Percentiles rank a stretch among this genome's conserved stretches.
Evolutionary conservation across 495 filamentous ascomycete genomes (phyloP).

Genomic region (Lasiosphaeris hirsuta): DNA sequence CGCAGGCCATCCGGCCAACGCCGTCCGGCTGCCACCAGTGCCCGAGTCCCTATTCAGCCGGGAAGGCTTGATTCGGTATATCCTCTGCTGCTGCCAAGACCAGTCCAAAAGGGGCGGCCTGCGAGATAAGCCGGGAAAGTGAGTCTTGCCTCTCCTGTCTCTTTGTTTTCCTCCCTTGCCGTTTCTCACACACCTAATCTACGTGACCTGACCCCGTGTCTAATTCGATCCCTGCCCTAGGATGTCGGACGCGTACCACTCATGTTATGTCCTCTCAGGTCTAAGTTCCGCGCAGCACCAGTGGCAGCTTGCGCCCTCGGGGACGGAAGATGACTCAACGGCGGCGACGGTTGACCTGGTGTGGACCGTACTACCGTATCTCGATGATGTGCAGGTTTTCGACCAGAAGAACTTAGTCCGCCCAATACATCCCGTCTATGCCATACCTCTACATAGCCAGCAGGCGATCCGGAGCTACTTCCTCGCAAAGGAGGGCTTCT

Average conservation of each 20-base stretch:
- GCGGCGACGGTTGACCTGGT: conserved; percentile 27
- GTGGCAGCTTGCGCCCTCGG: conserved; percentile 57
- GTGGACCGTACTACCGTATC: conserved; percentile 57
- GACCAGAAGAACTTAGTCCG: conserved; percentile 50
- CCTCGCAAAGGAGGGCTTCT: conserved; percentile 53
- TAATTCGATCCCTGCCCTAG: conserved; percentile 38
- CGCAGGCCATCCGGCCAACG: conserved; percentile 14
- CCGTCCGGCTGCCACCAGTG: conserved; percentile 14
- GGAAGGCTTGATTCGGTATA: conserved; percentile 82
- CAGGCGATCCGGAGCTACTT: conserved; percentile 64
- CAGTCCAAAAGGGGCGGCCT: conserved; percentile 67
- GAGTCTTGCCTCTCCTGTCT: conserved; percentile 38
- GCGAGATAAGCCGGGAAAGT: conserved; percentile 92
- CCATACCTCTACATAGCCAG: conserved; percentile 69
- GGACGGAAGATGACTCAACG: neutral
- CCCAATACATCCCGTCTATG: conserved; percentile 77
- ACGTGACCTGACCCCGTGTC: neutral
- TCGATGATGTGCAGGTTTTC: conserved; percentile 48
- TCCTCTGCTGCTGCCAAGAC: conserved; percentile 82
- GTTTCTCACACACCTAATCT: neutral
- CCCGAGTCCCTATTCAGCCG: conserved; percentile 64
- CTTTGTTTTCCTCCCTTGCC: conserved; percentile 11
- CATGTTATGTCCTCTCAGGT: conserved; percentile 84
- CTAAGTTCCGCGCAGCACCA: conserved; percentile 76
- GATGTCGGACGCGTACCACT: conserved; percentile 82